Evolutionary conservation across 768 basidiomycete genomes (phyloP), one percentile per base, ranked within the genome.

Genomic region (Punctularia strigosozonata): DNA sequence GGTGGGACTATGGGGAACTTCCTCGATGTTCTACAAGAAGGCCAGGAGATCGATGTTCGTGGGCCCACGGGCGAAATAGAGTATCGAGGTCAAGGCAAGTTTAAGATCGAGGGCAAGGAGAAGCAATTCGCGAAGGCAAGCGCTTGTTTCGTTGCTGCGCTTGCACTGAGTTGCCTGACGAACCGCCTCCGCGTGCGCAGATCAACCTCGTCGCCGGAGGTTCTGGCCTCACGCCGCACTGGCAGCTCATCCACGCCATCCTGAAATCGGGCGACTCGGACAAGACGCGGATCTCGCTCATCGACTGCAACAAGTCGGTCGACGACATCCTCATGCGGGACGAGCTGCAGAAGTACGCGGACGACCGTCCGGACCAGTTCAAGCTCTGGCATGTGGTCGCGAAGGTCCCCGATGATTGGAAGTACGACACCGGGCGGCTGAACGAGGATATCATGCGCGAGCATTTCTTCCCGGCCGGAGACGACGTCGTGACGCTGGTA

Each of bases 121-220:
- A 43, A 43, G 12, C 44, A 44, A n/a, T 51, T 51, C 33, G 35
- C 39, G 22, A 46, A 44, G 42, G 50, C 44, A 14, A 4, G 30
- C 12, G 19, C 21, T 14, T 3, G 17, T n/a, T 4, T 32, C 22
- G 13, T 21, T 12, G 33, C 31, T 21, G 4, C 21, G 17, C 33
- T 4, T 25, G 17, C 31, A 24, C 3, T 10, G 18, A 10, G 20
- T 31, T 39, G 23, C 23, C 19, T n/a, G n/a, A 12, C 19, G 5
- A 12, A 4, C 10, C 17, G 1, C 18, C 31, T 25, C 23, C 22
- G 6, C 26, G 19, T 10, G 8, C 31, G 14, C 21, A 51, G 50
- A 42, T 51, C 41, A 51, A 49, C 23, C 46, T 51, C 5, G 43
- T 51, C n/a, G 48, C 48, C 1, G 50, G 50, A 2, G 50, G 50